These are phyloP conservation scores for Globisporangium echinulatum DNA, from an alignment of 352 stramenopile species.

Conservation along the genomic window DNA sequence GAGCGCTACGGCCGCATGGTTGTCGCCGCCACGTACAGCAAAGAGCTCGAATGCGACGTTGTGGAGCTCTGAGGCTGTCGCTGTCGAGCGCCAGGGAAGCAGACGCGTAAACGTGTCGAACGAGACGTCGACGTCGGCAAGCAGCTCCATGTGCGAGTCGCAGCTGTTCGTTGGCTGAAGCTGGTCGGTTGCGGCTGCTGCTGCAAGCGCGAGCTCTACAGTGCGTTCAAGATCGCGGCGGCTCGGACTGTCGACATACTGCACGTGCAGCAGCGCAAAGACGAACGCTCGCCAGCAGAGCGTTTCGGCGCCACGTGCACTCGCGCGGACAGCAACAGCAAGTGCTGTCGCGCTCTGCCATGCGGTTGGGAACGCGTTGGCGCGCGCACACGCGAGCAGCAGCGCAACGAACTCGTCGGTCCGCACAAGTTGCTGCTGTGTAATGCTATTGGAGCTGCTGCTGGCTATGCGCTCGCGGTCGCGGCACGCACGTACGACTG, in stretches of 20 bases:
- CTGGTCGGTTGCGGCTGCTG: no score
- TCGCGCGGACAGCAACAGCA: conserved; percentile 26
- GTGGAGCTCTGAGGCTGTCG: conserved; percentile 11
- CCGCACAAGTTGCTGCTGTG: conserved; percentile 2
- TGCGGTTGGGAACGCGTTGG: conserved; percentile 18
- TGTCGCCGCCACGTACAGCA: background rate
- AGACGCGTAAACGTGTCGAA: conserved; percentile 22
- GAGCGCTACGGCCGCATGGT: conserved; percentile 6
- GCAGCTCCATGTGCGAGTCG: background rate
- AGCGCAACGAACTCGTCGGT: conserved; percentile 28
- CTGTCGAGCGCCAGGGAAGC: conserved; percentile 1
- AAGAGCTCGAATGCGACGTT: conserved; percentile 37
- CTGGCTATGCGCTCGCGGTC: background rate
- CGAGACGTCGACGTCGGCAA: conserved; percentile 3
- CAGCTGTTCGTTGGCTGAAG: no score
- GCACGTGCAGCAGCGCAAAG: conserved; percentile 29
- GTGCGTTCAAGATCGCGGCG: conserved; percentile 20
- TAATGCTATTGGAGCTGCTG: background rate
- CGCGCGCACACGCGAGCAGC: conserved; percentile 24
- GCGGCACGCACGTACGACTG: conserved; percentile 4
- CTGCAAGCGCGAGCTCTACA: background rate
- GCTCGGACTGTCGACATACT: conserved; percentile 26
- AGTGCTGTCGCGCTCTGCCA: conserved; percentile 32
- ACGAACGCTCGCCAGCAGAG: conserved; percentile 36
- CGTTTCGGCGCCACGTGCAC: background rate